Conservation (phyloP, 306 rosid species). For the Arachis stenosperma region DNA sequence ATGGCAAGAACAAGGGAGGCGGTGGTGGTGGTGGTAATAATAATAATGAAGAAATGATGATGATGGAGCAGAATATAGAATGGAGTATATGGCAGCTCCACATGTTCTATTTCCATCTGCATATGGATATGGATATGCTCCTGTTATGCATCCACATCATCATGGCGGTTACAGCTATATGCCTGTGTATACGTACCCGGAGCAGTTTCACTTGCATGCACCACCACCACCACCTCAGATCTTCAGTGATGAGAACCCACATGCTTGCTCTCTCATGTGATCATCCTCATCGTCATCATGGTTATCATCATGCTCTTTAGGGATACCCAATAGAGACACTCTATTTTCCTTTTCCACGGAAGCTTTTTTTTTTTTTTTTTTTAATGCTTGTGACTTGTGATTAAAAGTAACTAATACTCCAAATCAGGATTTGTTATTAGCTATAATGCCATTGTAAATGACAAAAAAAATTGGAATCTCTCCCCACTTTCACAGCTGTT, state of each 20-base stretch:
- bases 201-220: constrained; percentile 43
- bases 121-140: constrained; percentile 30
- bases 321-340: constrained; percentile 14
- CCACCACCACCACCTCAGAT: constrained; percentile 47
- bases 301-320: neutral
- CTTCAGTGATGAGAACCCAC: constrained; percentile 94
- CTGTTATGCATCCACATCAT: neutral
- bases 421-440: constrained; percentile 17
- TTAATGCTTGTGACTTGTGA: neutral
- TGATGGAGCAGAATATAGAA: too few species aligned
- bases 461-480: neutral
- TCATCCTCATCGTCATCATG: neutral
- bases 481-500: neutral
- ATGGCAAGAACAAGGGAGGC: too few species aligned
- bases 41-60: too few species aligned
- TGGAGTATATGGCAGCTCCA: neutral
- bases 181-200: constrained; percentile 34
- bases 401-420: constrained; percentile 8
- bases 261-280: constrained; percentile 61
- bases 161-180: constrained; percentile 33
- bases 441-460: constrained; percentile 20
- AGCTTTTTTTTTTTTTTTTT: neutral
- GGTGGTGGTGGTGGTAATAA: neutral
- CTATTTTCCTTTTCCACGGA: neutral
- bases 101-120: neutral